Percentiles rank a stretch among this genome's conserved stretches.
phyloP scores from a whole-genome alignment of 805 yeast species.

The Torulaspora indica region DNA sequence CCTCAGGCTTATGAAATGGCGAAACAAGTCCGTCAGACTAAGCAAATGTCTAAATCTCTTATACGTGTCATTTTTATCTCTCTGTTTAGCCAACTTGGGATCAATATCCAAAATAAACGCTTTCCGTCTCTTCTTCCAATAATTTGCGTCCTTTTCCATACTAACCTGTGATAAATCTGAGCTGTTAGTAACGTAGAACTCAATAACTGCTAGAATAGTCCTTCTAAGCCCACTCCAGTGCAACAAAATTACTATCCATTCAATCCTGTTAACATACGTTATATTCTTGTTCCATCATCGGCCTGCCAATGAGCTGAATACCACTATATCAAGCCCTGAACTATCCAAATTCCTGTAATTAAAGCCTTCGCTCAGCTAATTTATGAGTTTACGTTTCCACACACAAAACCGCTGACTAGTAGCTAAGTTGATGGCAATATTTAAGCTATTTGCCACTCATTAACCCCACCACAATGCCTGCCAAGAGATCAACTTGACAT shows the following conservation, averaged over 20 bases:
- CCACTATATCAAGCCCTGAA: not conserved
- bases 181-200: conserved; percentile 5
- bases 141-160: conserved; percentile 21
- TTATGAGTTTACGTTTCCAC: too few species aligned
- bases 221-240: not conserved
- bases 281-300: not conserved
- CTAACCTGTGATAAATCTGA: not conserved
- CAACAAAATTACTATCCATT: not conserved
- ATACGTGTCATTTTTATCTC: conserved; percentile 62
- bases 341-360: not conserved
- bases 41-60: conserved; percentile 75
- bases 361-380: not conserved
- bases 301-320: not conserved
- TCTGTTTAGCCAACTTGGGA: conserved; percentile 52
- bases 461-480: too few species aligned
- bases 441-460: too few species aligned
- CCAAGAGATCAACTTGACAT: too few species aligned
- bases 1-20: conserved; percentile 78
- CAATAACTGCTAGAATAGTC: not conserved
- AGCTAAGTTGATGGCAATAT: too few species aligned
- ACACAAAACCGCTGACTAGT: too few species aligned
- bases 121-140: conserved; percentile 40
- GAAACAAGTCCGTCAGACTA: conserved; percentile 78
- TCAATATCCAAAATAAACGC: conserved; percentile 50
- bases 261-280: not conserved